These are phyloP conservation scores for Oryza longistaminata DNA, from an alignment of 176 grass and related monocot genomes.

Conservation along the genomic window DNA sequence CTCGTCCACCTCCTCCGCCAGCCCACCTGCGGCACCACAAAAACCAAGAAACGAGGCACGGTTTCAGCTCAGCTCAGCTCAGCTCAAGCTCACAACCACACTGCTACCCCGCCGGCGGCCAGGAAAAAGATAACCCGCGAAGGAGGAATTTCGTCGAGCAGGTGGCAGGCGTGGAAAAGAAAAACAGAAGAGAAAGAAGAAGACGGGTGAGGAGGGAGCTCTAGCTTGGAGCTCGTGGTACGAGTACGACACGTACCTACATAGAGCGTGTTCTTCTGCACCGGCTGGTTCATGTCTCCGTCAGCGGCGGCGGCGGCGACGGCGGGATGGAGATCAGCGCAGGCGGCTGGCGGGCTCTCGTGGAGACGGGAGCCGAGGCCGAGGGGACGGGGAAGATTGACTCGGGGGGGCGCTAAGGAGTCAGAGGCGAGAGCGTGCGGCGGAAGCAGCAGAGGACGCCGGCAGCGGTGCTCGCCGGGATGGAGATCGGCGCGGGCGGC, in stretches of 20 bases:
- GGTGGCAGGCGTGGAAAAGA: background rate
- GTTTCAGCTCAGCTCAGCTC: background rate
- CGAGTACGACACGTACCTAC: constrained; percentile 58
- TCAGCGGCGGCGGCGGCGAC: background rate
- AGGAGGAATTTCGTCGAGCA: constrained; percentile 59
- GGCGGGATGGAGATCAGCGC: too few species aligned
- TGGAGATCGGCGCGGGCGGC: too few species aligned
- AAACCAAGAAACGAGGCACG: background rate
- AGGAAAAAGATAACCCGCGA: background rate
- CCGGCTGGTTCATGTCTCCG: constrained; percentile 64
- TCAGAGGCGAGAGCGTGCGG: too few species aligned
- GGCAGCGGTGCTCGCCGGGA: too few species aligned
- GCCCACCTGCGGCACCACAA: constrained; percentile 48
- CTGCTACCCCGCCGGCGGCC: background rate
- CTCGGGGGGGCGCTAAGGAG: too few species aligned
- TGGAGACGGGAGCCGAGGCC: too few species aligned
- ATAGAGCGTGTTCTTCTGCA: constrained; percentile 98
- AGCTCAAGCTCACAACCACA: background rate
- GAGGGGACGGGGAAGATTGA: too few species aligned
- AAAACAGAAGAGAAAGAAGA: too few species aligned
- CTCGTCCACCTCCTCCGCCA: constrained; percentile 97
- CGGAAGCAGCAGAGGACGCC: too few species aligned
- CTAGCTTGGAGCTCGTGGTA: too few species aligned
- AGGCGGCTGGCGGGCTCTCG: too few species aligned
- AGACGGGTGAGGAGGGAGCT: too few species aligned